phyloP scores from a whole-genome alignment of 1,284 basidiomycete species.

The Boletus semigastroideus region DNA sequence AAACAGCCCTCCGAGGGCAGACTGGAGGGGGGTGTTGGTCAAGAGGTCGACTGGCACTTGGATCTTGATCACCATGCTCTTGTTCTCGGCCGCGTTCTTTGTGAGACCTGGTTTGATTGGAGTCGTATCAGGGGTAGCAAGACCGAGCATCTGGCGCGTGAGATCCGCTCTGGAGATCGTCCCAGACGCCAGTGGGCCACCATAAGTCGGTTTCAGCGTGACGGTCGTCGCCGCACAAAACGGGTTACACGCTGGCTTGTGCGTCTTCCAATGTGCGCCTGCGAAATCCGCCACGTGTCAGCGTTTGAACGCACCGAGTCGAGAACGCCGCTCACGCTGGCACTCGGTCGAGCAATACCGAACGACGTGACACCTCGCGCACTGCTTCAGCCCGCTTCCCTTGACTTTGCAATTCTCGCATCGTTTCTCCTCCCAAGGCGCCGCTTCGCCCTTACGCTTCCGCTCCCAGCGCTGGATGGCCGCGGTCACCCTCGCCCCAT shows the following conservation, averaged over 20 bases:
- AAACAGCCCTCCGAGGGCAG: slow-evolving; percentile 32
- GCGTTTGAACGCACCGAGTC: background rate
- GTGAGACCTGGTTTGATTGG: slow-evolving; percentile 11
- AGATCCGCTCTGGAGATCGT: slow-evolving; percentile 37
- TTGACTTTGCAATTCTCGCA: slow-evolving; percentile 41
- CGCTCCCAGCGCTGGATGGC: slow-evolving; percentile 47
- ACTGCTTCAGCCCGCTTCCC: slow-evolving; percentile 39
- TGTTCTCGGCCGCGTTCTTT: slow-evolving; percentile 27
- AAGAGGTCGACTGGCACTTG: slow-evolving; percentile 40
- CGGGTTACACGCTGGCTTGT: slow-evolving; percentile 47
- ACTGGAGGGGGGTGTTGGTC: background rate
- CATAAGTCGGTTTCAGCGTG: slow-evolving; percentile 47
- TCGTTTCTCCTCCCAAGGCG: slow-evolving; percentile 38
- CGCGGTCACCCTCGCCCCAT: slow-evolving; percentile 49
- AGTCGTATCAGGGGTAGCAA: slow-evolving; percentile 17
- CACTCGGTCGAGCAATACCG: slow-evolving; percentile 55
- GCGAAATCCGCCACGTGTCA: background rate
- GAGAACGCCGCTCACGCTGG: slow-evolving; percentile 44
- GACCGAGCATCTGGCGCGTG: slow-evolving; percentile 35
- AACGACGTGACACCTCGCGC: slow-evolving; percentile 42
- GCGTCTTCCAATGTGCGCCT: slow-evolving; percentile 49
- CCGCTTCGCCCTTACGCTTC: slow-evolving; percentile 43
- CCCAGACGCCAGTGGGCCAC: background rate
- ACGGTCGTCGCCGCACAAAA: slow-evolving; percentile 44
- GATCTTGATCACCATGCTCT: slow-evolving; percentile 53